These are phyloP conservation scores for Phytophthora lateralis DNA, from an alignment of 352 stramenopile species.

Conservation along the genomic window DNA sequence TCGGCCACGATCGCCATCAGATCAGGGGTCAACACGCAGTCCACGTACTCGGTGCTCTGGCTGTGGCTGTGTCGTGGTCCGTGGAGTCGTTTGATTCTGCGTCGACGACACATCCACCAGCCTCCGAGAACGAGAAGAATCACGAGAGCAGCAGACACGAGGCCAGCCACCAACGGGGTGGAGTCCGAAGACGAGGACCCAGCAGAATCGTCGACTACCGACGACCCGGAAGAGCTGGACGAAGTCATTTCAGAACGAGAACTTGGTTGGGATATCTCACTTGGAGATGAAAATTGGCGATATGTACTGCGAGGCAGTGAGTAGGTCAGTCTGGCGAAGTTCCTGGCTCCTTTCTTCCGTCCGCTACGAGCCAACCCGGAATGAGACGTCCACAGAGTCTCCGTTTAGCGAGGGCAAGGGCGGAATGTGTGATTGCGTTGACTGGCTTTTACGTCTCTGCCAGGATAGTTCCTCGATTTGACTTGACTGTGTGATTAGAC, in stretches of 20 bases:
- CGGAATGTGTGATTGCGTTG: constrained; percentile 6
- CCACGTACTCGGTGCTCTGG: constrained; percentile 40
- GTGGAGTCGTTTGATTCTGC: constrained; percentile 14
- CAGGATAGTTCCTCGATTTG: constrained; percentile 20
- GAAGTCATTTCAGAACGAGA: constrained; percentile 9
- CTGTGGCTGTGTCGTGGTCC: constrained; percentile 21
- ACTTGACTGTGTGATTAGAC: background rate
- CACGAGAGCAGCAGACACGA: constrained; percentile 12
- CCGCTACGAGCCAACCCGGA: constrained; percentile 9
- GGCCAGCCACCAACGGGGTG: constrained; percentile 20
- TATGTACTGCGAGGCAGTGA: constrained; percentile 1
- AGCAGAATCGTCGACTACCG: background rate
- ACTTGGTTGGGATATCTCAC: background rate
- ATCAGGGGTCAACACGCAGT: constrained; percentile 38
- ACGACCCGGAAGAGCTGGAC: constrained; percentile 11
- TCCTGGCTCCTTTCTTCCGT: background rate
- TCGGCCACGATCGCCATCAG: constrained; percentile 37
- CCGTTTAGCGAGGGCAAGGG: constrained; percentile 20
- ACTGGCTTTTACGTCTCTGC: constrained; percentile 24
- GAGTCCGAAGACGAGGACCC: constrained; percentile 11
- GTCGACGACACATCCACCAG: constrained; percentile 23
- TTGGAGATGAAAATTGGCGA: constrained; percentile 3
- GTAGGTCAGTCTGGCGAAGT: background rate
- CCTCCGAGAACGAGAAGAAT: constrained; percentile 22
- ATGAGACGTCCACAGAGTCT: constrained; percentile 21